Percentiles rank a stretch among this genome's conserved stretches.
phyloP scores from a whole-genome alignment of 148 eudicot genomes.

The Hydrangea macrophylla region DNA sequence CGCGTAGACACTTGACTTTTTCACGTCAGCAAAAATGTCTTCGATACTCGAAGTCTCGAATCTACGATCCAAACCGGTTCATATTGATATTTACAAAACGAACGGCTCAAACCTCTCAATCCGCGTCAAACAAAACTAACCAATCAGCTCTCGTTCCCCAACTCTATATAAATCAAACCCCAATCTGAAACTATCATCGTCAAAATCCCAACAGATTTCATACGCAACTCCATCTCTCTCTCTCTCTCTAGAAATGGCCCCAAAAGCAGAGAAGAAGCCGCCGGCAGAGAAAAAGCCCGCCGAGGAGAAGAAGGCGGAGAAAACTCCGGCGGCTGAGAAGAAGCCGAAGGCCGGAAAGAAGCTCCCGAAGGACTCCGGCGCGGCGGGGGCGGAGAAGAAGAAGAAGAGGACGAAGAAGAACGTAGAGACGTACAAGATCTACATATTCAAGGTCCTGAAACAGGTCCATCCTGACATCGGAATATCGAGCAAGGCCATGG shows the following conservation, averaged over 20 bases:
- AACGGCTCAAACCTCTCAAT: background rate
- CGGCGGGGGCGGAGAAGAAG: conserved; percentile 26
- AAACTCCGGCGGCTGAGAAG: background rate
- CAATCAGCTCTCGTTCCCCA: background rate
- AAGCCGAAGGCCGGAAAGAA: background rate
- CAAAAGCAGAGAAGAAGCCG: background rate
- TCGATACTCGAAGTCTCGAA: background rate
- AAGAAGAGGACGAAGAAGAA: conserved; percentile 44
- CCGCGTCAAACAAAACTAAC: background rate
- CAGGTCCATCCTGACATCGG: conserved; percentile 56
- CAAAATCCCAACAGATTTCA: too few relatives aligned
- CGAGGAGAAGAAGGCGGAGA: background rate
- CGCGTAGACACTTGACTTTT: too few relatives aligned
- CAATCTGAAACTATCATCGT: background rate
- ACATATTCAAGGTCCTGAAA: conserved; percentile 52
- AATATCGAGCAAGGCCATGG: conserved; percentile 49
- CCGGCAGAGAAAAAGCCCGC: background rate
- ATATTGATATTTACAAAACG: background rate
- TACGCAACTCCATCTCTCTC: background rate
- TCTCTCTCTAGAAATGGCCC: background rate
- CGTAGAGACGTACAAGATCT: conserved; percentile 57
- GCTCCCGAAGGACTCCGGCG: background rate
- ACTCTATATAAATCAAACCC: background rate
- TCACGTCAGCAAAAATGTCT: too few relatives aligned
- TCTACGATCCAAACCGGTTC: background rate